Evolutionary conservation across 345 rosid genomes (phyloP).

Genomic region (Dimocarpus longan): DNA sequence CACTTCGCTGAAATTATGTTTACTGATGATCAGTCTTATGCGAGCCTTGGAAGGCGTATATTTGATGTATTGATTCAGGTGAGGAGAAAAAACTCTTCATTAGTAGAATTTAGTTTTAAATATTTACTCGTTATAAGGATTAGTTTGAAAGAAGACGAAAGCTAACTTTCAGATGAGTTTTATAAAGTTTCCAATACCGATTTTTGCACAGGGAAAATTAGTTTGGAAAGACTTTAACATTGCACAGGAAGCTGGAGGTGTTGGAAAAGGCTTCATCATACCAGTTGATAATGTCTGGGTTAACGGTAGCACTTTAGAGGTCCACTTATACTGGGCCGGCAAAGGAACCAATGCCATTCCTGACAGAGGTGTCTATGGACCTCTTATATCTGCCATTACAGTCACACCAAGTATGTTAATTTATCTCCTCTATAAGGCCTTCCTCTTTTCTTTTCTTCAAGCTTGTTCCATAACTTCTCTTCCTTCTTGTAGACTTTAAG

Average conservation of each 20-base stretch:
- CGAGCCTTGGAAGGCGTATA: conserved; percentile 67
- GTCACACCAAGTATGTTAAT: conserved; percentile 81
- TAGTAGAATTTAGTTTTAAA: background rate
- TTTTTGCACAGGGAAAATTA: conserved; percentile 51
- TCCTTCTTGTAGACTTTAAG: conserved; percentile 50
- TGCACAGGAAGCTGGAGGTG: conserved; percentile 72
- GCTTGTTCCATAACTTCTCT: background rate
- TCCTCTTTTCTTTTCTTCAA: background rate
- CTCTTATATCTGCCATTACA: conserved; percentile 80
- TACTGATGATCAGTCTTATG: conserved; percentile 45
- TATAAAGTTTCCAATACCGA: conserved; percentile 6
- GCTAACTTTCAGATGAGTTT: background rate
- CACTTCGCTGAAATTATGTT: conserved; percentile 92
- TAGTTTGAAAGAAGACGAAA: background rate
- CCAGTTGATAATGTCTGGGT: conserved; percentile 43
- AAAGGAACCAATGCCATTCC: conserved; percentile 81
- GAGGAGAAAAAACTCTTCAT: conserved; percentile 22
- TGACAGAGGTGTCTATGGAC: conserved; percentile 70
- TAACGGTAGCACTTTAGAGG: conserved; percentile 70
- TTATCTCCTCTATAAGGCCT: background rate
- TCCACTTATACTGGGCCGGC: conserved; percentile 77
- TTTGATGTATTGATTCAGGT: conserved; percentile 88
- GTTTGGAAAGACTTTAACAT: conserved; percentile 65
- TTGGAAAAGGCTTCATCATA: conserved; percentile 37
- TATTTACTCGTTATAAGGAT: background rate